Evolutionary conservation across 129 eudicot species (phyloP), one percentile per base, ranked within the genome.

Genomic region (Rutidosis leptorrhynchoides): DNA sequence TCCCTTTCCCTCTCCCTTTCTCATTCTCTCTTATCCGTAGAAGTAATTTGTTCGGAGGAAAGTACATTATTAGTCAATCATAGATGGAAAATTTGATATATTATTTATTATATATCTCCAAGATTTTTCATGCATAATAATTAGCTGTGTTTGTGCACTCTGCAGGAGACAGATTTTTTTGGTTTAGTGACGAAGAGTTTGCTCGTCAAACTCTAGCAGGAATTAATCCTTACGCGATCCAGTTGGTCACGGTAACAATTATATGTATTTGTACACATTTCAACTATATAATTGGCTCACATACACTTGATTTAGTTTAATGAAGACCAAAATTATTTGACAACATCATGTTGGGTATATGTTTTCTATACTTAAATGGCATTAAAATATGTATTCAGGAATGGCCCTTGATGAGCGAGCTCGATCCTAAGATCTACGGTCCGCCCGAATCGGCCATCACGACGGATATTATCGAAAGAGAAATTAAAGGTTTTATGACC

Each of bases 341-440:
- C 17, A n/a, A 23, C 3, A 20, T 19, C 7, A n/a, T 5, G 24
- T 52, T 52, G 58, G 10, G 23, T 11, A 46, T 46, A 24, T 25
- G 62, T 24, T n/a, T n/a, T n/a, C n/a, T n/a, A n/a, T n/a, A n/a
- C n/a, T n/a, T n/a, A n/a, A n/a, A n/a, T n/a, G n/a, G n/a, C n/a
- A n/a, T n/a, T n/a, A n/a, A n/a, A n/a, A n/a, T n/a, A n/a, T n/a
- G n/a, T n/a, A n/a, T n/a, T n/a, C n/a, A 56, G 62, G 88, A 89
- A 81, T 89, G 95, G 96, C 95, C 96, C n/a, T 30, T 89, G 65
- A 83, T 55, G 68, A 89, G 96, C 53, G 61, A 64, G 12, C 79
- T 63, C 87, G 96, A 26, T 77, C 96, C 26, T 73, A 32, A 56
- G n/a, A 7, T 56, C 0, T 56, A 56, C 16, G 62, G 62, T 11